Percentiles rank a stretch among this genome's conserved stretches.
phyloP scores from a whole-genome alignment of 164 flowering plant genomes.

The Berberis vulgaris region DNA sequence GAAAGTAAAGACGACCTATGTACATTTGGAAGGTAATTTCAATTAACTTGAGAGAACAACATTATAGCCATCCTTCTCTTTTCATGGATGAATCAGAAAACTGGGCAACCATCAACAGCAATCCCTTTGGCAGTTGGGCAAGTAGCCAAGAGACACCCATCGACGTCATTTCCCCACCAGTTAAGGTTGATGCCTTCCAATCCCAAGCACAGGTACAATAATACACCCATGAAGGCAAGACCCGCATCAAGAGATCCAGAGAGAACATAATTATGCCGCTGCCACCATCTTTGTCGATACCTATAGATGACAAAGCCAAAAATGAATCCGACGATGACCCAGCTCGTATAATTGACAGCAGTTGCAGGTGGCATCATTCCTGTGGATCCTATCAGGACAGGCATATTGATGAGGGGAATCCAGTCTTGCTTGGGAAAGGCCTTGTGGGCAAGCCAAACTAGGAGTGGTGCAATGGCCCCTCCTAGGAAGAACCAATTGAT shows the following conservation, averaged over 20 bases:
- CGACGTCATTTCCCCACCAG: conserved; percentile 71
- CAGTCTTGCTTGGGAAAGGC: conserved; percentile 57
- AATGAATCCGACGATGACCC: conserved; percentile 51
- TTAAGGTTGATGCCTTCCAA: conserved; percentile 34
- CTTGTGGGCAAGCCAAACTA: conserved; percentile 49
- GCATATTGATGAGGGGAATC: conserved; percentile 69
- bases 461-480: conserved; percentile 54
- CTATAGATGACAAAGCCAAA: conserved; percentile 54
- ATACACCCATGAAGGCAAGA: conserved; percentile 75
- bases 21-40: too few species aligned
- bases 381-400: conserved; percentile 51
- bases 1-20: too few species aligned
- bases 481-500: conserved; percentile 70
- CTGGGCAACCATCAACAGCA: conserved; percentile 48
- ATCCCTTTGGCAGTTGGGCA: conserved; percentile 69
- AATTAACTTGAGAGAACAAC: too few species aligned
- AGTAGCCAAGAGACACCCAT: conserved; percentile 51
- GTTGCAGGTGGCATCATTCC: conserved; percentile 72
- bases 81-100: conserved; percentile 11
- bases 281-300: conserved; percentile 59
- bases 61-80: not conserved
- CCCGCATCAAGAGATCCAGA: conserved; percentile 80
- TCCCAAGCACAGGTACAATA: conserved; percentile 18
- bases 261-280: conserved; percentile 56
- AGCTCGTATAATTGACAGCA: conserved; percentile 58